Evolutionary conservation across 768 basidiomycete genomes (phyloP).

Genomic region (Hirschioporus abietinus): DNA sequence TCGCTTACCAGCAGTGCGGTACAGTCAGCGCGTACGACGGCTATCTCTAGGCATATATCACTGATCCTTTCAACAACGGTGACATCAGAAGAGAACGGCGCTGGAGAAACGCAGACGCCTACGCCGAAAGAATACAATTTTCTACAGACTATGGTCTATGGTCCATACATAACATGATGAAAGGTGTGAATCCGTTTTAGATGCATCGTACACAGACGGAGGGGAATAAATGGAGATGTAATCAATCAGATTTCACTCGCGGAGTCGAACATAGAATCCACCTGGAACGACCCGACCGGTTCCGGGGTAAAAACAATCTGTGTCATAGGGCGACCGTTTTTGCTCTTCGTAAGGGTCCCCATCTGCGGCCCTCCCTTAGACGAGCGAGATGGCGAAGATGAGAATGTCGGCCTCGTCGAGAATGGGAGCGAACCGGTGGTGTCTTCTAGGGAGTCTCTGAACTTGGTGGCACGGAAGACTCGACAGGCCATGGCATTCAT

Average conservation of each 20-base stretch:
- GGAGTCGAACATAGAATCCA: neutral
- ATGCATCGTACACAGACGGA: too few species aligned
- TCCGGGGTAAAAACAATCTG: neutral
- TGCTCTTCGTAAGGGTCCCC: neutral
- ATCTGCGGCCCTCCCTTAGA: neutral
- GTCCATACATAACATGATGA: neutral
- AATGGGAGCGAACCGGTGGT: neutral
- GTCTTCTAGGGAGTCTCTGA: slow-evolving; percentile 9
- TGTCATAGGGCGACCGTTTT: neutral
- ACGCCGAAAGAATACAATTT: too few species aligned
- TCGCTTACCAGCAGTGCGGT: too few species aligned
- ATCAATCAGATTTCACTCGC: neutral
- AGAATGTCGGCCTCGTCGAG: neutral
- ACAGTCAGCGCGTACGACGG: too few species aligned
- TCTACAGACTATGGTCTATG: neutral
- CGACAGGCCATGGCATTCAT: slow-evolving; percentile 29
- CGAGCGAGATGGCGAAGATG: neutral
- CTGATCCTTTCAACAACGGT: too few species aligned
- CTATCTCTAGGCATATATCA: too few species aligned
- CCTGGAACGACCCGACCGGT: neutral
- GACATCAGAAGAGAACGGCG: too few species aligned
- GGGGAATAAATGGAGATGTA: neutral
- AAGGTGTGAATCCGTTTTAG: too few species aligned
- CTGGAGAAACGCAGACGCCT: too few species aligned
- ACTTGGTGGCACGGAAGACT: slow-evolving; percentile 27